These are phyloP conservation scores for Chrysopogon serrulatus DNA, from an alignment of 176 grass and related monocot species.

Conservation along the genomic window DNA sequence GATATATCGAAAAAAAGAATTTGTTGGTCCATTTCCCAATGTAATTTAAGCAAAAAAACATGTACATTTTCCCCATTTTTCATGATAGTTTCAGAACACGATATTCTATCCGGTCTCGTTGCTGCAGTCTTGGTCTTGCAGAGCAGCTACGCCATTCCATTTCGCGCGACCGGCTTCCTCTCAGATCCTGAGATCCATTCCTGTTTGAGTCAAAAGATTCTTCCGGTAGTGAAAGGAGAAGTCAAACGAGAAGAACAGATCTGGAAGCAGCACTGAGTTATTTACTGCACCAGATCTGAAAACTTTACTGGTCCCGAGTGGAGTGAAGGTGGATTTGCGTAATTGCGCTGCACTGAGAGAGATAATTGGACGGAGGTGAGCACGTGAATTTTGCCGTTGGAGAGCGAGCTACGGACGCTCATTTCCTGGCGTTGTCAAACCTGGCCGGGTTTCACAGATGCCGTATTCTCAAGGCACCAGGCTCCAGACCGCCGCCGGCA, in stretches of 20 bases:
- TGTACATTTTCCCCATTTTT: neutral
- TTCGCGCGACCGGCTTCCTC: neutral
- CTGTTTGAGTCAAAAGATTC: neutral
- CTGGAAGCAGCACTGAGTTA: no score
- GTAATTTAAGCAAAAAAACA: slow-evolving; percentile 12
- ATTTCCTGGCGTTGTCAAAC: neutral
- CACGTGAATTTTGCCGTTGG: slow-evolving; percentile 3
- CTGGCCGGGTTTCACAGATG: neutral
- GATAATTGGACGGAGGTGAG: neutral
- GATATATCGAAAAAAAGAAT: no score
- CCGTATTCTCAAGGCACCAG: no score
- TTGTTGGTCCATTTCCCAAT: no score
- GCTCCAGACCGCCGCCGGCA: no score
- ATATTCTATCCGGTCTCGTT: neutral
- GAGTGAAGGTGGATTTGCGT: neutral
- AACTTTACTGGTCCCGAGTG: neutral
- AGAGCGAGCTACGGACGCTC: neutral
- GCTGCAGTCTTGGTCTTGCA: neutral
- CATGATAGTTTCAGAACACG: neutral
- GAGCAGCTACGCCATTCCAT: neutral
- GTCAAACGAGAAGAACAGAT: slow-evolving; percentile 9
- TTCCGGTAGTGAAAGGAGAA: neutral
- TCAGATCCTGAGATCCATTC: neutral
- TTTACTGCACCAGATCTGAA: neutral
- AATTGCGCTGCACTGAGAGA: neutral